Conservation (phyloP, 108 stramenopile genomes). For the Parmales sp. region DNA sequence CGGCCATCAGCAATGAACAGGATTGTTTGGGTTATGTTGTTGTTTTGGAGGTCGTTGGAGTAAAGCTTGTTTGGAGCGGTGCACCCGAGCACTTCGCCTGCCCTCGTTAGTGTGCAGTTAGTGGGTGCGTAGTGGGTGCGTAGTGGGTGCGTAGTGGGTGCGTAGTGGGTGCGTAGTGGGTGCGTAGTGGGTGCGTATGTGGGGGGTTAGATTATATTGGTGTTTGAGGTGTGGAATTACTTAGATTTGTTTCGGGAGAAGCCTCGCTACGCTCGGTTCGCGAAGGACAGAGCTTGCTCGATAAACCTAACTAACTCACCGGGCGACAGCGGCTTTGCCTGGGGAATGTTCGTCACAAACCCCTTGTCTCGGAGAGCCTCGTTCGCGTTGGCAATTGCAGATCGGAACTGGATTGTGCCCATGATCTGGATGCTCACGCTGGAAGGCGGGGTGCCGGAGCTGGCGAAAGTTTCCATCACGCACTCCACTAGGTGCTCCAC, state of each 20-base stretch:
- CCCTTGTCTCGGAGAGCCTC: conserved; percentile 28
- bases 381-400: conserved; percentile 66
- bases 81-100: conserved; percentile 91
- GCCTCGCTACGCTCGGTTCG: no score
- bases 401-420: conserved; percentile 80
- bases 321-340: conserved; percentile 78
- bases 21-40: conserved; percentile 49
- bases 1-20: conserved; percentile 96
- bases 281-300: no score
- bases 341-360: conserved; percentile 46
- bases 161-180: no score
- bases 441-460: conserved; percentile 32
- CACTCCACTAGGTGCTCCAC: conserved; percentile 74
- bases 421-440: conserved; percentile 28
- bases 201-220: no score
- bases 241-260: no score
- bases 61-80: conserved; percentile 60
- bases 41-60: conserved; percentile 7
- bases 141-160: no score
- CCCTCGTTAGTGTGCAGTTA: no score
- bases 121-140: no score
- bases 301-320: no score
- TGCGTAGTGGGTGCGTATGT: no score
- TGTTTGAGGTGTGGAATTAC: no score
- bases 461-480: conserved; percentile 22